Conservation (phyloP, 768 basidiomycete genomes). For the Pleurotus giganteus region DNA sequence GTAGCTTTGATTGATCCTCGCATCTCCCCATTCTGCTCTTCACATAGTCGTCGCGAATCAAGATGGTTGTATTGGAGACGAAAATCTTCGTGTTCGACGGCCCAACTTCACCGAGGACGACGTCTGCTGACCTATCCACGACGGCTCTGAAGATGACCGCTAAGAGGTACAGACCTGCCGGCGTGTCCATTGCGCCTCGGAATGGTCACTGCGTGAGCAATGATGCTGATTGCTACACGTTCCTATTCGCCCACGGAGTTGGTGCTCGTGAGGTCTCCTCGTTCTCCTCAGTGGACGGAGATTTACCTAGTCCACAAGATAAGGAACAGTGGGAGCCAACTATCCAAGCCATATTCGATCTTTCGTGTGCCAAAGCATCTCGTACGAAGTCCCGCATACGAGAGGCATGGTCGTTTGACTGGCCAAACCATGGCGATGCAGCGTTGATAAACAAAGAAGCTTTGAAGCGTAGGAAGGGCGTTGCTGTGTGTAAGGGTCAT, state of each 20-base stretch:
- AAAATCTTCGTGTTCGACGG: neutral
- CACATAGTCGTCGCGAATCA: no score
- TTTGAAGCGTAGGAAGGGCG: slow-evolving; percentile 27
- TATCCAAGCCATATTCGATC: slow-evolving; percentile 34
- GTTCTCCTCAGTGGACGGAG: neutral
- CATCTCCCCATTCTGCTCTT: neutral
- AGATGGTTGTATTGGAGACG: neutral
- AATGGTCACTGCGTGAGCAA: neutral
- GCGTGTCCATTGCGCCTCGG: neutral
- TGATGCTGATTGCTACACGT: neutral
- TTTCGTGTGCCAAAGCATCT: neutral
- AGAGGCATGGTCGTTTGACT: slow-evolving; percentile 52
- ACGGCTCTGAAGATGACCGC: neutral
- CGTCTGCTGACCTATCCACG: neutral
- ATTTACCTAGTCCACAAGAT: slow-evolving; percentile 28
- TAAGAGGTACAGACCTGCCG: neutral
- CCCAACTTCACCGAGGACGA: neutral
- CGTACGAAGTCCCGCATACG: slow-evolving; percentile 21
- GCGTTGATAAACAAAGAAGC: slow-evolving; percentile 39
- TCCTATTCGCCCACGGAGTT: slow-evolving; percentile 1
- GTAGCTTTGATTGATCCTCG: no score
- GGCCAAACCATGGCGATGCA: slow-evolving; percentile 51
- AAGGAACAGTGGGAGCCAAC: slow-evolving; percentile 57
- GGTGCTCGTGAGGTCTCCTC: slow-evolving; percentile 5
- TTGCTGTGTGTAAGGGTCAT: slow-evolving; percentile 34